A percentile compares a stretch with the other conserved stretches of the same genome.
These are phyloP conservation scores for Ophiostoma himal-ulmi DNA, from an alignment of 2,329 filamentous ascomycete species.

Conservation along the genomic window DNA sequence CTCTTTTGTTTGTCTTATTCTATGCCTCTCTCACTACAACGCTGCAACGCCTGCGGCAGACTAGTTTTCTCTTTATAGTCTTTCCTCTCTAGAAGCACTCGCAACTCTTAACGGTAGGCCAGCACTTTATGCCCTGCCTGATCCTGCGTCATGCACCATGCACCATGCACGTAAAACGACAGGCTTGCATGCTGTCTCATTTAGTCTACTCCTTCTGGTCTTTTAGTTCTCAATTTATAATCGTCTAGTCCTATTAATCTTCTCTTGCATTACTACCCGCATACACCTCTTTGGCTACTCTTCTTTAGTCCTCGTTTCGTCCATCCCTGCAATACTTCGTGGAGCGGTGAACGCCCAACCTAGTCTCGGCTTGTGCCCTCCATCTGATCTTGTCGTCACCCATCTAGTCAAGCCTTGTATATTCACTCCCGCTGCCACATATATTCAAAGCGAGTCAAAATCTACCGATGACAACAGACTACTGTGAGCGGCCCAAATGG, in stretches of 20 bases:
- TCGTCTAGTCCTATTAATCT: too few species aligned
- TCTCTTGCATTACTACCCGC: not conserved
- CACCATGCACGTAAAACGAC: conserved; percentile 15
- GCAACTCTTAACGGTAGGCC: not conserved
- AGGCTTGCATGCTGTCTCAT: conserved; percentile 2
- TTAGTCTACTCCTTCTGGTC: not conserved
- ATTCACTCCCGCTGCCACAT: not conserved
- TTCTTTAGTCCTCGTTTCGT: not conserved
- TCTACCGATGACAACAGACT: not conserved
- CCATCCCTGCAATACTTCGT: not conserved
- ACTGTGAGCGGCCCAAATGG: conserved; percentile 1
- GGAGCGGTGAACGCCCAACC: conserved; percentile 11
- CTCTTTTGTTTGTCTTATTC: not conserved
- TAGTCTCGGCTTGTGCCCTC: not conserved
- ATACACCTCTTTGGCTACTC: not conserved
- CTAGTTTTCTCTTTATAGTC: not conserved
- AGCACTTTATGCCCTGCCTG: not conserved
- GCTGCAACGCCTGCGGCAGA: not conserved
- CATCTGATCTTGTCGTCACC: not conserved
- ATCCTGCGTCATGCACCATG: conserved; percentile 15
- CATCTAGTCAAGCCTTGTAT: too few species aligned
- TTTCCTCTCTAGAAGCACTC: not conserved
- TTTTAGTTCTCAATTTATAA: not conserved
- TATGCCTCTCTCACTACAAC: not conserved
- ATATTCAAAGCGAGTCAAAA: not conserved